Evolutionary conservation across 2,329 filamentous ascomycete species (phyloP).

Genomic region (Cladophialophora exuberans): DNA sequence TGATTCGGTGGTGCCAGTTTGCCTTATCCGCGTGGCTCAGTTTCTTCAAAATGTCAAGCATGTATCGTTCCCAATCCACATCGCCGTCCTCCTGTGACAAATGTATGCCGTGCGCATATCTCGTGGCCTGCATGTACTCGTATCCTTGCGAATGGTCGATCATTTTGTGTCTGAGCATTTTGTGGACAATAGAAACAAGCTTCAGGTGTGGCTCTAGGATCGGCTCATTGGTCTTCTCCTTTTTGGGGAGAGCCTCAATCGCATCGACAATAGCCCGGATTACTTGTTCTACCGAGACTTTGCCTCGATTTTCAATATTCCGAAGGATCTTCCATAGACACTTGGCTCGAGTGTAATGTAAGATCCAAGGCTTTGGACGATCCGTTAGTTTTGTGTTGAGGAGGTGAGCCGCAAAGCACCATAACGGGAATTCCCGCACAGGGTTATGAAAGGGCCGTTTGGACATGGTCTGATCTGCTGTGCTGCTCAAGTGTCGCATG

Average conservation of each 20-base stretch:
- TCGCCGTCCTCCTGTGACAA: slow-evolving; percentile 53
- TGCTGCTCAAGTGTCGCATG: slow-evolving; percentile 63
- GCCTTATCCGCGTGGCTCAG: slow-evolving; percentile 77
- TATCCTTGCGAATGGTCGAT: slow-evolving; percentile 53
- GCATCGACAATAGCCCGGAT: slow-evolving; percentile 62
- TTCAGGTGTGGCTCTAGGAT: slow-evolving; percentile 93
- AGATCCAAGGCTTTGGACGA: slow-evolving; percentile 66
- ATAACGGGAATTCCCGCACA: slow-evolving; percentile 62
- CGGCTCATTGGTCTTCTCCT: slow-evolving; percentile 67
- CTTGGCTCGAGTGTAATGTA: slow-evolving; percentile 71
- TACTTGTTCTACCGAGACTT: slow-evolving; percentile 50
- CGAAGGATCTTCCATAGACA: slow-evolving; percentile 72
- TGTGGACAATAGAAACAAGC: slow-evolving; percentile 78
- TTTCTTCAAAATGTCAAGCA: slow-evolving; percentile 61
- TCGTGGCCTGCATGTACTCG: slow-evolving; percentile 56
- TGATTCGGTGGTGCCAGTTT: slow-evolving; percentile 94
- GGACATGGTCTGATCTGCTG: slow-evolving; percentile 57
- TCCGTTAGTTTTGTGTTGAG: slow-evolving; percentile 63
- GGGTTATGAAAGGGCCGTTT: slow-evolving; percentile 58
- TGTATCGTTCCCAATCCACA: slow-evolving; percentile 62
- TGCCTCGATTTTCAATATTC: slow-evolving; percentile 43
- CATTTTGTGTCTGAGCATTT: slow-evolving; percentile 65
- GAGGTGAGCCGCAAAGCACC: slow-evolving; percentile 66
- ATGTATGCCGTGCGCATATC: slow-evolving; percentile 58
- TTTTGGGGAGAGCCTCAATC: slow-evolving; percentile 64